A percentile compares a stretch with the other conserved stretches of the same genome.
Evolutionary conservation across 805 yeast species (phyloP).

Genomic region (Candida endomychidarum): DNA sequence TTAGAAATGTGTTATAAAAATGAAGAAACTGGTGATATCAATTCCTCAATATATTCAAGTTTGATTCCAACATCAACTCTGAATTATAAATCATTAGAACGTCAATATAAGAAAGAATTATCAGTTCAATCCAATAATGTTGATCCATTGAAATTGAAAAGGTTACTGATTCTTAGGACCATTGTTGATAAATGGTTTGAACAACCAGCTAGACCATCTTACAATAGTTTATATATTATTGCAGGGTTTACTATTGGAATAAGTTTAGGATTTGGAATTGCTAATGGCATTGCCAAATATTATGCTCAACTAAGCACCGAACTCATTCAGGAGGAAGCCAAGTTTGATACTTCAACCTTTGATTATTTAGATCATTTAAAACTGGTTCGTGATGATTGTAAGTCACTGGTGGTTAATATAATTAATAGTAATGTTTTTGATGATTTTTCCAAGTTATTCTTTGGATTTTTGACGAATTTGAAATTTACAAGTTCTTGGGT

Average conservation of each 20-base stretch:
- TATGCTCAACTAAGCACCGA: not conserved
- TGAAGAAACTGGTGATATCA: not conserved
- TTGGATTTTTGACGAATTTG: constrained; percentile 9
- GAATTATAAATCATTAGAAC: constrained; percentile 31
- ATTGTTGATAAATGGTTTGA: constrained; percentile 3
- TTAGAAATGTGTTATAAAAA: constrained; percentile 18
- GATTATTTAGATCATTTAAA: constrained; percentile 6
- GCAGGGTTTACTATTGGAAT: constrained; percentile 38
- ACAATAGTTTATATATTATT: constrained; percentile 21
- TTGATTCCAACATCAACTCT: constrained; percentile 21
- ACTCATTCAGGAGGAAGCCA: not conserved
- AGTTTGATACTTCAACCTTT: constrained; percentile 2
- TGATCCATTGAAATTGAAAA: constrained; percentile 15
- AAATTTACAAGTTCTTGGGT: constrained; percentile 17
- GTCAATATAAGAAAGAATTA: constrained; percentile 29
- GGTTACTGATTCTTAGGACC: constrained; percentile 7
- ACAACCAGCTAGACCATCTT: constrained; percentile 25
- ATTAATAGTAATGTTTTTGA: constrained; percentile 7
- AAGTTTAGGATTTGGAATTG: constrained; percentile 34
- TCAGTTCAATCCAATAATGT: constrained; percentile 13
- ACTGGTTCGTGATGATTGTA: not conserved
- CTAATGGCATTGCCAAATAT: constrained; percentile 23
- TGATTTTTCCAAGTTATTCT: constrained; percentile 9
- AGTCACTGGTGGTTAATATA: not conserved
- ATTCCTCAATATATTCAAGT: constrained; percentile 21